A percentile compares a stretch with the other conserved stretches of the same genome.
phyloP scores from a whole-genome alignment of 768 basidiomycete species.

The Pisolithus sp. region DNA sequence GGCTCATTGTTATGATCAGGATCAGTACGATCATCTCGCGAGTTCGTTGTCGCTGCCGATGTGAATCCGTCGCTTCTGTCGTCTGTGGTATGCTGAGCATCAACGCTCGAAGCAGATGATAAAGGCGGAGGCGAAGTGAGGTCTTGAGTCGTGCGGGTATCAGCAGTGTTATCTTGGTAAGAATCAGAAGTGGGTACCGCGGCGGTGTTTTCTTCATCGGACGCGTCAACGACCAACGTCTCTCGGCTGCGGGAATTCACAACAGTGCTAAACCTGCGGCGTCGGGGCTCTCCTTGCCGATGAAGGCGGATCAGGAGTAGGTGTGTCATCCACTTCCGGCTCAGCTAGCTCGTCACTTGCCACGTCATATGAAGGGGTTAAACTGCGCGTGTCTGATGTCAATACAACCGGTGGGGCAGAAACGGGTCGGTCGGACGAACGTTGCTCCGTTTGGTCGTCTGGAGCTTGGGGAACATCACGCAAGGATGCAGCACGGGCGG shows the following conservation, averaged over 20 bases:
- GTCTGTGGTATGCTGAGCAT: background rate
- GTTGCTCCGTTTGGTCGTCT: background rate
- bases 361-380: constrained; percentile 7
- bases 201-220: constrained; percentile 23
- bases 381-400: background rate
- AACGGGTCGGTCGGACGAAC: background rate
- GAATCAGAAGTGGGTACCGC: constrained; percentile 4
- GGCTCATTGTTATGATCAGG: constrained; percentile 35
- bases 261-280: constrained; percentile 23
- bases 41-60: background rate
- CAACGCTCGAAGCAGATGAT: background rate
- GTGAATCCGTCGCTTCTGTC: background rate
- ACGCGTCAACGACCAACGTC: constrained; percentile 27
- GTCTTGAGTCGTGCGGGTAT: background rate
- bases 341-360: background rate
- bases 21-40: constrained; percentile 9
- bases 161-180: background rate
- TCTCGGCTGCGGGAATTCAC: constrained; percentile 18
- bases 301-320: constrained; percentile 2
- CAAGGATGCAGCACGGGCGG: background rate
- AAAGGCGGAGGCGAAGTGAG: background rate
- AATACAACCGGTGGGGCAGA: background rate
- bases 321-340: constrained; percentile 2
- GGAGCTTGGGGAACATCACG: background rate
- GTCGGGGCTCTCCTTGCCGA: constrained; percentile 2